Evolutionary conservation across 2,329 filamentous ascomycete species (phyloP).

Genomic region (Hymenotorrendiella dingleyae): DNA sequence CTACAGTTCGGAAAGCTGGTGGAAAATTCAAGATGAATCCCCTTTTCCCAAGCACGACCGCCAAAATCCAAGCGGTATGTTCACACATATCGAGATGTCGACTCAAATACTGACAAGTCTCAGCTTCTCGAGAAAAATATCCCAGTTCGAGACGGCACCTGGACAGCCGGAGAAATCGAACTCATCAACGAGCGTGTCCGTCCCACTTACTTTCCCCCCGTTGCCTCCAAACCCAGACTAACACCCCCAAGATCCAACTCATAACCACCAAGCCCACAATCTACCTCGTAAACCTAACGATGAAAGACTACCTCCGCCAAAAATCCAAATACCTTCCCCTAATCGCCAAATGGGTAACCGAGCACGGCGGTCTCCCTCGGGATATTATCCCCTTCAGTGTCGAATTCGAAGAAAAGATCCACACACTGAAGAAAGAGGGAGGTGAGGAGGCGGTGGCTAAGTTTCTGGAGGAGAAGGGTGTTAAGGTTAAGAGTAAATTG

Average conservation of each 20-base stretch:
- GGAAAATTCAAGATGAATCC: constrained; percentile 42
- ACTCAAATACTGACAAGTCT: no score
- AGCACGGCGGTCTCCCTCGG: constrained; percentile 36
- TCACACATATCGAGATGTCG: no score
- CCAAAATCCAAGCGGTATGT: constrained; percentile 34
- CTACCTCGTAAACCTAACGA: constrained; percentile 41
- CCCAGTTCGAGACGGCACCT: constrained; percentile 38
- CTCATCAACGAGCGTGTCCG: constrained; percentile 41
- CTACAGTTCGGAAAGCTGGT: constrained; percentile 37
- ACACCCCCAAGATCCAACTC: constrained; percentile 27
- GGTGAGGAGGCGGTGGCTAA: constrained; percentile 35
- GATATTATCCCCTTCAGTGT: constrained; percentile 41
- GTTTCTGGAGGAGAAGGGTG: constrained; percentile 8
- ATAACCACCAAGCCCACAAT: constrained; percentile 42
- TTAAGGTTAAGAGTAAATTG: constrained; percentile 37
- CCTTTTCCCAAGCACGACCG: constrained; percentile 38
- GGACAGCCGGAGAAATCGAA: constrained; percentile 38
- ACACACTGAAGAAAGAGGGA: constrained; percentile 35
- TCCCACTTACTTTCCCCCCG: background rate
- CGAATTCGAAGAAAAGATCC: constrained; percentile 40
- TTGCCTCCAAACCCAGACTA: background rate
- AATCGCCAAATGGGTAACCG: constrained; percentile 41
- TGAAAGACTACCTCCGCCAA: constrained; percentile 42
- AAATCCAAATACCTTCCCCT: constrained; percentile 41
- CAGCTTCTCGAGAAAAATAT: constrained; percentile 36